A percentile compares a stretch with the other conserved stretches of the same genome.
Evolutionary conservation across 1,139 yeast species (phyloP).

Genomic region (Saccharomycopsis hybrid): DNA sequence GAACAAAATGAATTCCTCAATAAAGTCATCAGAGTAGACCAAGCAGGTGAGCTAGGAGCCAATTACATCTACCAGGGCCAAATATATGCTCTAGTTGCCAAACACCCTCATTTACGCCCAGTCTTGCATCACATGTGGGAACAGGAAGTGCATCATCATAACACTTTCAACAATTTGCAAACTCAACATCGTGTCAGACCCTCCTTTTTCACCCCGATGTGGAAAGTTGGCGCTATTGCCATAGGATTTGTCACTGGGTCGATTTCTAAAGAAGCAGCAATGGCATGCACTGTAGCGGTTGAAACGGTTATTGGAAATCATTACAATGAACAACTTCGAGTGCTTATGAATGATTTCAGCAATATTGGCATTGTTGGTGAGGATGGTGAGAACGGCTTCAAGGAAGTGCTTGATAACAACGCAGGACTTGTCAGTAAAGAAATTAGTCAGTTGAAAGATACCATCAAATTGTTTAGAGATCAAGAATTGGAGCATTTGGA

Average conservation of each 20-base stretch:
- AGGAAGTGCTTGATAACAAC: too few relatives aligned
- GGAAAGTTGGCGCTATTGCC: constrained; percentile 87
- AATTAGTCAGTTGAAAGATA: constrained; percentile 48
- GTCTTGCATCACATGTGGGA: constrained; percentile 96
- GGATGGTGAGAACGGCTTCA: constrained; percentile 28
- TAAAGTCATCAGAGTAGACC: constrained; percentile 83
- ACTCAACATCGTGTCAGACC: constrained; percentile 80
- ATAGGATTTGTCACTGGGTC: constrained; percentile 86
- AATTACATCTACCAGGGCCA: constrained; percentile 91
- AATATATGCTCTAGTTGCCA: constrained; percentile 63
- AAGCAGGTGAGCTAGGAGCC: constrained; percentile 99
- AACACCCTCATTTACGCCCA: constrained; percentile 64
- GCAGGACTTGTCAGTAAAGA: constrained; percentile 43
- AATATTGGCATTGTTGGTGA: constrained; percentile 38
- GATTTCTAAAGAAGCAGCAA: constrained; percentile 90
- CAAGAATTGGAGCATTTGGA: constrained; percentile 94
- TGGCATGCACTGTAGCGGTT: constrained; percentile 99
- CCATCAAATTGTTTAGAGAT: constrained; percentile 77
- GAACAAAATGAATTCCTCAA: constrained; percentile 71
- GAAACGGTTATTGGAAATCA: constrained; percentile 98
- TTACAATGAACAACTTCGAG: constrained; percentile 83
- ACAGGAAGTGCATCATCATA: constrained; percentile 87
- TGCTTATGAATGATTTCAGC: constrained; percentile 55
- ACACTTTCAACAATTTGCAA: constrained; percentile 75
- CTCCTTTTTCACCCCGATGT: constrained; percentile 79